A percentile compares a stretch with the other conserved stretches of the same genome.
Conservation (phyloP, 257 asterid species). For the Marsdenia floribunda region DNA sequence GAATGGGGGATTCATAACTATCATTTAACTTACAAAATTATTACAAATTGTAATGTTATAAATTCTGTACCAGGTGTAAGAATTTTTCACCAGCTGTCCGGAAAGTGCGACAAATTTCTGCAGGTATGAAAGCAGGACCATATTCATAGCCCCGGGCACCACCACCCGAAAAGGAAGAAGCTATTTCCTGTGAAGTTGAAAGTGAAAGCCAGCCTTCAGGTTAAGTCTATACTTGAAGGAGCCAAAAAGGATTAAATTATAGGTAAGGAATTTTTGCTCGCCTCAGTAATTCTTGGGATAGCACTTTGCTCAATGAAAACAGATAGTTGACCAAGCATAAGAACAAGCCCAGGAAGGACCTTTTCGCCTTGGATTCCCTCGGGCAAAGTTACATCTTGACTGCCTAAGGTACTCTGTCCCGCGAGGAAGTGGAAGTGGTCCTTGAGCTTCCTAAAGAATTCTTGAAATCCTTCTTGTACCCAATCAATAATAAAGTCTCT, state of each 20-base stretch:
- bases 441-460: constrained; percentile 70
- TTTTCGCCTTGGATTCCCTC: constrained; percentile 56
- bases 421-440: constrained; percentile 61
- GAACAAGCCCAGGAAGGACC: constrained; percentile 81
- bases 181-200: constrained; percentile 67
- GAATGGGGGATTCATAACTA: not conserved
- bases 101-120: constrained; percentile 74
- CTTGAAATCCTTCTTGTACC: constrained; percentile 95
- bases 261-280: constrained; percentile 22
- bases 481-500: constrained; percentile 60
- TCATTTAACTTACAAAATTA: not conserved
- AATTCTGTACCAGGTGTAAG: constrained; percentile 70
- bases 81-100: constrained; percentile 73
- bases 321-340: constrained; percentile 70
- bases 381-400: constrained; percentile 42
- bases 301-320: constrained; percentile 73
- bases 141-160: constrained; percentile 48
- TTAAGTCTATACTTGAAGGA: not conserved
- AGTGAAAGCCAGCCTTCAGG: not conserved
- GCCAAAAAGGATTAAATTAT: not conserved
- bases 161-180: constrained; percentile 73
- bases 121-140: constrained; percentile 76
- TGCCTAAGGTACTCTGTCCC: constrained; percentile 54
- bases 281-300: constrained; percentile 84
- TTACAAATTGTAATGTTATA: not conserved